phyloP scores from a whole-genome alignment of 495 filamentous ascomycete genomes.

The Corynascus novoguineensis region DNA sequence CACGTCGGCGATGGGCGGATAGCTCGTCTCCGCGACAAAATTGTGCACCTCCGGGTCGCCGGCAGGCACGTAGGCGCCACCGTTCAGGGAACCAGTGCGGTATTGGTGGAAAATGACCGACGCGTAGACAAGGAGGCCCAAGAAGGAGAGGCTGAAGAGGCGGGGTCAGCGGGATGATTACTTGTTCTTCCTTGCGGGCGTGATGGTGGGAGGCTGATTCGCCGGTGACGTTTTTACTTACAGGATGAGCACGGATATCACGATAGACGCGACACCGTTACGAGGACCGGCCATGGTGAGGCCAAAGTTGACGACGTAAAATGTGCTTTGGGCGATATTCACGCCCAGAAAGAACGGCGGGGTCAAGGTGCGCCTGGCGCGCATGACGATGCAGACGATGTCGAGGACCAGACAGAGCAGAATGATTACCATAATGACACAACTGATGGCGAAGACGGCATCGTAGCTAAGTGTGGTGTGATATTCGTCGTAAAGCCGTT shows the following conservation, averaged over 20 bases:
- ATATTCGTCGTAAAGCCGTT: conserved; percentile 13
- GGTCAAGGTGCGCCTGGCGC: conserved; percentile 24
- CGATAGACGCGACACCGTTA: background rate
- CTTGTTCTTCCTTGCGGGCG: background rate
- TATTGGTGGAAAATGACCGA: conserved; percentile 26
- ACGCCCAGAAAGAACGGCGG: conserved; percentile 28
- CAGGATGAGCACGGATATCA: conserved; percentile 19
- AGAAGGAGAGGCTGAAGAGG: conserved; percentile 26
- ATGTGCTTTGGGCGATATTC: conserved; percentile 26
- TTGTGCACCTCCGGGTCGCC: conserved; percentile 12
- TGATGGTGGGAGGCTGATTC: background rate
- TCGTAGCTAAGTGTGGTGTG: conserved; percentile 10
- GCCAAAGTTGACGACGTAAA: conserved; percentile 23
- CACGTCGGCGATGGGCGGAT: background rate
- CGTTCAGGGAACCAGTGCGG: conserved; percentile 17
- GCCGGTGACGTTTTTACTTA: no score
- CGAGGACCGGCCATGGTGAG: conserved; percentile 18
- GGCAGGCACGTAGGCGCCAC: conserved; percentile 11
- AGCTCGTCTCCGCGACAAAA: conserved; percentile 10
- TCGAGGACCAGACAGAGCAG: conserved; percentile 26
- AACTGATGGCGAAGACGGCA: conserved; percentile 12
- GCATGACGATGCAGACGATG: conserved; percentile 33
- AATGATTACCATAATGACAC: conserved; percentile 23
- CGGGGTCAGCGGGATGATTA: background rate
- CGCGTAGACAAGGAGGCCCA: conserved; percentile 31